Evolutionary conservation across 495 filamentous ascomycete species (phyloP).

Genomic region (Stereocaulon alpinum): DNA sequence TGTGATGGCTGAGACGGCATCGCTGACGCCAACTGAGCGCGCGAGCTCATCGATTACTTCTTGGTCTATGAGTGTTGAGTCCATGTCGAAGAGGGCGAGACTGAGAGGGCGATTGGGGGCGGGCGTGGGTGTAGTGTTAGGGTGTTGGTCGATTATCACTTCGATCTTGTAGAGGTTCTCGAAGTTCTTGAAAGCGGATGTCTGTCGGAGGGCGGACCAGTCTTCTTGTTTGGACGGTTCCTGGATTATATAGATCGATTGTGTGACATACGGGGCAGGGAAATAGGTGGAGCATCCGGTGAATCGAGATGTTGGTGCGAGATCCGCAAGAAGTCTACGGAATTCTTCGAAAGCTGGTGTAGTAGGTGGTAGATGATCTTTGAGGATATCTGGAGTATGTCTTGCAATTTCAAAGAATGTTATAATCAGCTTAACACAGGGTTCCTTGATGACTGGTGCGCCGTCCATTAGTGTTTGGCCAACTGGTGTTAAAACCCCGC

Average conservation of each 20-base stretch:
- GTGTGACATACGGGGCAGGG: slow-evolving; percentile 10
- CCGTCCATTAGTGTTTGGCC: neutral
- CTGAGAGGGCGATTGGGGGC: slow-evolving; percentile 39
- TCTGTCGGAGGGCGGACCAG: slow-evolving; percentile 49
- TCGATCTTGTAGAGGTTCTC: slow-evolving; percentile 65
- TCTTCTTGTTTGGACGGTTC: slow-evolving; percentile 31
- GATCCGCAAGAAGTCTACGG: neutral
- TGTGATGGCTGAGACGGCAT: slow-evolving; percentile 68
- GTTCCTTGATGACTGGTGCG: neutral
- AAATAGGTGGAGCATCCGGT: neutral
- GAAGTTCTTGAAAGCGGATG: slow-evolving; percentile 54
- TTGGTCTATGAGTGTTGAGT: slow-evolving; percentile 88
- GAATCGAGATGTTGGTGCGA: neutral
- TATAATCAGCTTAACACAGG: neutral
- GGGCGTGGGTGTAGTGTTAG: slow-evolving; percentile 62
- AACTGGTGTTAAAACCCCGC: neutral
- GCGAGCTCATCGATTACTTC: slow-evolving; percentile 96
- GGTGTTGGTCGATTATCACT: slow-evolving; percentile 67
- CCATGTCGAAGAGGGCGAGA: slow-evolving; percentile 94
- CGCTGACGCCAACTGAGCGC: slow-evolving; percentile 61
- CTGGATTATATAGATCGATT: slow-evolving; percentile 5
- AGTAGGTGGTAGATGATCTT: neutral
- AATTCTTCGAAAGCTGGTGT: neutral
- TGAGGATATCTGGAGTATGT: neutral
- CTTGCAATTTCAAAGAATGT: slow-evolving; percentile 14